Conservation (phyloP, 1,139 yeast species). For the Candida frijolesensis region DNA sequence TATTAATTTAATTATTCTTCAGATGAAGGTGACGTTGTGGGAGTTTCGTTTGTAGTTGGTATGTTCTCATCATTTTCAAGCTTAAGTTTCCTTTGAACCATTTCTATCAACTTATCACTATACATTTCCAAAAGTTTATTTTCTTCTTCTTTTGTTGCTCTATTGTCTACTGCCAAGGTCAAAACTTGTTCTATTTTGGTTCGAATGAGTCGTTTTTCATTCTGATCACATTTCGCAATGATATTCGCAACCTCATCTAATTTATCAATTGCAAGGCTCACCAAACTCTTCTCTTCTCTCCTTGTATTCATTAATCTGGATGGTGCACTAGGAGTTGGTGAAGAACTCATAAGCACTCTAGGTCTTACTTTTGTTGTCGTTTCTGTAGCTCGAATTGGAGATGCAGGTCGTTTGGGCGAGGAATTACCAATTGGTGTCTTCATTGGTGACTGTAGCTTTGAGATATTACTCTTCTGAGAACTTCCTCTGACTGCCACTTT, state of each 20-base stretch:
- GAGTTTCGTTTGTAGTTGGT: not conserved
- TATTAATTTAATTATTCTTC: constrained; percentile 4
- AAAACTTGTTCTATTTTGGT: constrained; percentile 16
- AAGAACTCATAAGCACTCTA: constrained; percentile 5
- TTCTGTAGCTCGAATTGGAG: constrained; percentile 2
- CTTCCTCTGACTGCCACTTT: not conserved
- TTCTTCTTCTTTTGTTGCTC: constrained; percentile 3
- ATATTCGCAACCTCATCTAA: constrained; percentile 12
- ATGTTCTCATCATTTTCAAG: not conserved
- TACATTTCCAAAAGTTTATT: constrained; percentile 29
- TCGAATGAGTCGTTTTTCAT: constrained; percentile 15
- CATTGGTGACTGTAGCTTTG: constrained; percentile 12
- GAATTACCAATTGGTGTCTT: constrained; percentile 5
- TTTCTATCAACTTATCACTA: constrained; percentile 32
- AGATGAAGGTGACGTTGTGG: not conserved
- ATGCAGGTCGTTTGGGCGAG: constrained; percentile 6
- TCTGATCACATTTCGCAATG: constrained; percentile 8
- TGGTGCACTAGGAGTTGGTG: constrained; percentile 3
- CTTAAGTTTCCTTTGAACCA: constrained; percentile 24
- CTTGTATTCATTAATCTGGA: constrained; percentile 1
- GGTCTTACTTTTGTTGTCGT: constrained; percentile 3
- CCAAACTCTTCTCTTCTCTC: constrained; percentile 5
- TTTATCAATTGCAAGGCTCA: constrained; percentile 6
- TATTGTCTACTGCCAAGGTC: constrained; percentile 11
- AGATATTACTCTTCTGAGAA: not conserved